These are phyloP conservation scores for Kodamaea suecica DNA, from an alignment of 1,139 yeast species.

Conservation along the genomic window DNA sequence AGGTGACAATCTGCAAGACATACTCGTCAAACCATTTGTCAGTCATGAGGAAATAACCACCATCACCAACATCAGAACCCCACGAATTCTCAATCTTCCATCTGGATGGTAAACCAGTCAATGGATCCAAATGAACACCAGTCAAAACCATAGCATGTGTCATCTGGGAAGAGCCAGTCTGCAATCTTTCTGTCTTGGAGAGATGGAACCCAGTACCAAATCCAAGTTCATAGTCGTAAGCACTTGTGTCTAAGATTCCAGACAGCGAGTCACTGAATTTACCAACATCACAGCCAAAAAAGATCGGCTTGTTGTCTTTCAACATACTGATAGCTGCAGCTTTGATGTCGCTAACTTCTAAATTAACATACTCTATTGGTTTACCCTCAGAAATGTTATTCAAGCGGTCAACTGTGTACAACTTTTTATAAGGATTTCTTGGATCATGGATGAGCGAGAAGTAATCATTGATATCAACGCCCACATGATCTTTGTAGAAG, in stretches of 20 bases:
- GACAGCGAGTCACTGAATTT: conserved; percentile 54
- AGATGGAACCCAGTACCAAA: conserved; percentile 51
- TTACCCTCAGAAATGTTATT: conserved; percentile 70
- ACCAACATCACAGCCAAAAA: conserved; percentile 87
- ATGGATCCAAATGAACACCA: conserved; percentile 57
- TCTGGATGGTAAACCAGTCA: conserved; percentile 52
- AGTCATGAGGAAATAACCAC: conserved; percentile 77
- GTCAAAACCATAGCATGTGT: conserved; percentile 86
- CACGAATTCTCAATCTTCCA: conserved; percentile 87
- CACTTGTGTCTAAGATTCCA: conserved; percentile 68
- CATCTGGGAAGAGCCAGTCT: conserved; percentile 61
- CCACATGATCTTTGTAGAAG: conserved; percentile 56
- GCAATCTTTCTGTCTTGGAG: conserved; percentile 52
- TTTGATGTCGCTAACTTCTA: conserved; percentile 56
- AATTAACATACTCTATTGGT: conserved; percentile 66
- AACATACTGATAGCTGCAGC: conserved; percentile 62
- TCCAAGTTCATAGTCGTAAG: conserved; percentile 67
- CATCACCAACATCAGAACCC: conserved; percentile 73
- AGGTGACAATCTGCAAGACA: conserved; percentile 78
- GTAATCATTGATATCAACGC: conserved; percentile 49
- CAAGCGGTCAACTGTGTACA: conserved; percentile 67
- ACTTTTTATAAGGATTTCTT: conserved; percentile 59
- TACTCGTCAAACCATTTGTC: conserved; percentile 81
- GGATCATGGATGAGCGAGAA: conserved; percentile 80
- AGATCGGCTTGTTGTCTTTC: conserved; percentile 70